phyloP scores from a whole-genome alignment of 768 basidiomycete species.

The Lentinula aciculospora region DNA sequence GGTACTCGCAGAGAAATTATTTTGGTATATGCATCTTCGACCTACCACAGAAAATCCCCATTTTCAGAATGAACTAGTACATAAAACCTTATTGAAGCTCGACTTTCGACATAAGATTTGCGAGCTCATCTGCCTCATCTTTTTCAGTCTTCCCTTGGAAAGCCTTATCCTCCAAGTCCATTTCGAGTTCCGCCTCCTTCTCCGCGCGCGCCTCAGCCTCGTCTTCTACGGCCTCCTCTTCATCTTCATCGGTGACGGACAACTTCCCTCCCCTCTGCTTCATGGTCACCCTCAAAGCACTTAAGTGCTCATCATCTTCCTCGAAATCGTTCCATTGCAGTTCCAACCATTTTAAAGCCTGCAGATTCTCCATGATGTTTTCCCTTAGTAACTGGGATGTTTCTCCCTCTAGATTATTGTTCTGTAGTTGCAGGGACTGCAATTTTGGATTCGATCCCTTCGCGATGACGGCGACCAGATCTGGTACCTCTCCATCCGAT shows the following conservation, averaged over 20 bases:
- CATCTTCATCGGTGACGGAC: slow-evolving; percentile 73
- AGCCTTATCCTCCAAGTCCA: slow-evolving; percentile 22
- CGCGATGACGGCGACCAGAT: slow-evolving; percentile 54
- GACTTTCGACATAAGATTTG: slow-evolving; percentile 64
- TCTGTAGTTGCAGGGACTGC: slow-evolving; percentile 77
- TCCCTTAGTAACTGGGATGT: slow-evolving; percentile 65
- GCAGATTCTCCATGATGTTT: slow-evolving; percentile 56
- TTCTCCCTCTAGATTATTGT: slow-evolving; percentile 78
- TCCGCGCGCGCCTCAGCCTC: slow-evolving; percentile 30
- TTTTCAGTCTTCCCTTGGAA: slow-evolving; percentile 19
- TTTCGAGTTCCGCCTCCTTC: slow-evolving; percentile 17
- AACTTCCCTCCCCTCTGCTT: slow-evolving; percentile 65
- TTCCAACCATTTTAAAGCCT: slow-evolving; percentile 63
- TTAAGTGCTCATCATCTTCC: slow-evolving; percentile 63
- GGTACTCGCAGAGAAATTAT: not conserved
- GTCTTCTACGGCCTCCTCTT: slow-evolving; percentile 66
- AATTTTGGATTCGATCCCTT: slow-evolving; percentile 71
- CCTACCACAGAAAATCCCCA: not conserved
- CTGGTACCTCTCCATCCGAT: slow-evolving; percentile 71
- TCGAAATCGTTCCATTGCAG: slow-evolving; percentile 89
- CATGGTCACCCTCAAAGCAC: slow-evolving; percentile 46
- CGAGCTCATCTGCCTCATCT: slow-evolving; percentile 50
- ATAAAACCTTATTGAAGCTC: slow-evolving; percentile 25
- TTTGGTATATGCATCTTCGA: not conserved
- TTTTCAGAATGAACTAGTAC: not conserved